Percentiles rank a stretch among this genome's conserved stretches.
Evolutionary conservation across 192 early-diverging fungal species (phyloP).

Genomic region (Backusella westeae): DNA sequence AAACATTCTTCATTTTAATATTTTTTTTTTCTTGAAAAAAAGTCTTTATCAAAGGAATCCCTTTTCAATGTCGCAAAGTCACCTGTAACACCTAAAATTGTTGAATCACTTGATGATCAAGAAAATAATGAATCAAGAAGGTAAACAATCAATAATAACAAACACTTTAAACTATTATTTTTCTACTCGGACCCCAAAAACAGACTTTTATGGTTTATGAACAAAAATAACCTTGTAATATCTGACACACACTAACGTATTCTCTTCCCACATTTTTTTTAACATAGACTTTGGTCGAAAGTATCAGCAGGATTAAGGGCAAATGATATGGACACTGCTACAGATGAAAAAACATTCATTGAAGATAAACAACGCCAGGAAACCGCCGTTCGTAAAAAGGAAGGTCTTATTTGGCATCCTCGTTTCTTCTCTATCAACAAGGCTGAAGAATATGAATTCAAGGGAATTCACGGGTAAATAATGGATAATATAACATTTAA

Average conservation of each 20-base stretch:
- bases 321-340: slow-evolving; percentile 67
- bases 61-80: slow-evolving; percentile 4
- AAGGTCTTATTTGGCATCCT: slow-evolving; percentile 53
- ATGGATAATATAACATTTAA: too few relatives aligned
- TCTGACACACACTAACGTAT: not conserved
- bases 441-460: slow-evolving; percentile 41
- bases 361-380: slow-evolving; percentile 72
- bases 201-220: not conserved
- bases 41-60: not conserved
- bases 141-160: not conserved
- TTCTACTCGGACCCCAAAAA: not conserved
- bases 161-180: not conserved
- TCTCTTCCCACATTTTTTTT: not conserved
- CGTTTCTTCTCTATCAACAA: slow-evolving; percentile 57
- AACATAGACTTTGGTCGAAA: slow-evolving; percentile 62
- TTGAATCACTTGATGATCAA: slow-evolving; percentile 7
- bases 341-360: slow-evolving; percentile 64
- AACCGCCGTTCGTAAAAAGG: slow-evolving; percentile 50
- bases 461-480: slow-evolving; percentile 27
- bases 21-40: not conserved
- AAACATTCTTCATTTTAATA: too few relatives aligned
- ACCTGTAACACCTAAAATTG: not conserved
- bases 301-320: slow-evolving; percentile 67
- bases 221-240: not conserved
- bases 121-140: slow-evolving; percentile 15